These are phyloP conservation scores for Alternaria brassicae DNA, from an alignment of 2,329 filamentous ascomycete genomes.

Conservation along the genomic window DNA sequence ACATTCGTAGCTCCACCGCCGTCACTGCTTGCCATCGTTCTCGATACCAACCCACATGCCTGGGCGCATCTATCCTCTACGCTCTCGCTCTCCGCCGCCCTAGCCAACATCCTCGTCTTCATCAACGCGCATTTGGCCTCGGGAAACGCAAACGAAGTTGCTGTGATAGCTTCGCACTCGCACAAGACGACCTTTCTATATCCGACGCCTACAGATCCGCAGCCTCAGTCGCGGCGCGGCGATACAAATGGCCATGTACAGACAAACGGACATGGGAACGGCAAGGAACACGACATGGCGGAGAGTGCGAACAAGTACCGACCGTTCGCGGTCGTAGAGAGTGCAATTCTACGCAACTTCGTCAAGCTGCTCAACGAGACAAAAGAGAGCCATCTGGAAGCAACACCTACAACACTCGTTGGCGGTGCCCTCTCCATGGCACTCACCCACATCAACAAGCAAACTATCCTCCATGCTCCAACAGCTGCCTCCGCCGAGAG, in stretches of 20 bases:
- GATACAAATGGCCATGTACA: slow-evolving; percentile 35
- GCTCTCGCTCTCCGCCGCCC: slow-evolving; percentile 80
- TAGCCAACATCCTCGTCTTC: slow-evolving; percentile 92
- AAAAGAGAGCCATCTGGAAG: slow-evolving; percentile 65
- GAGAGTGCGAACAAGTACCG: slow-evolving; percentile 86
- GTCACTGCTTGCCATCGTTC: slow-evolving; percentile 85
- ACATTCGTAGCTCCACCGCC: slow-evolving; percentile 63
- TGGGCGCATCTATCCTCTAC: slow-evolving; percentile 80
- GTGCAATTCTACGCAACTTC: slow-evolving; percentile 77
- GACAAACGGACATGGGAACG: slow-evolving; percentile 35
- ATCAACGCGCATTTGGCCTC: slow-evolving; percentile 95
- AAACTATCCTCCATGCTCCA: slow-evolving; percentile 61
- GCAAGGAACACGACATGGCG: slow-evolving; percentile 32
- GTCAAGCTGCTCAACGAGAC: slow-evolving; percentile 75
- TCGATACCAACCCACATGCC: slow-evolving; percentile 96
- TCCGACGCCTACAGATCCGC: slow-evolving; percentile 60
- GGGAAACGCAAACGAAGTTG: slow-evolving; percentile 91
- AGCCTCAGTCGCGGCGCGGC: slow-evolving; percentile 24
- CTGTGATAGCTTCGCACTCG: slow-evolving; percentile 87
- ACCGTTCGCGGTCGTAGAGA: slow-evolving; percentile 86
- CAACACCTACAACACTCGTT: slow-evolving; percentile 80
- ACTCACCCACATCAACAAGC: slow-evolving; percentile 88
- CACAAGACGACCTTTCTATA: slow-evolving; percentile 91
- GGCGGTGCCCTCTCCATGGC: slow-evolving; percentile 90
- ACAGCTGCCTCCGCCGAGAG: slow-evolving; percentile 53